phyloP scores from a whole-genome alignment of 176 grass and related monocot genomes.

The Zea luxurians region DNA sequence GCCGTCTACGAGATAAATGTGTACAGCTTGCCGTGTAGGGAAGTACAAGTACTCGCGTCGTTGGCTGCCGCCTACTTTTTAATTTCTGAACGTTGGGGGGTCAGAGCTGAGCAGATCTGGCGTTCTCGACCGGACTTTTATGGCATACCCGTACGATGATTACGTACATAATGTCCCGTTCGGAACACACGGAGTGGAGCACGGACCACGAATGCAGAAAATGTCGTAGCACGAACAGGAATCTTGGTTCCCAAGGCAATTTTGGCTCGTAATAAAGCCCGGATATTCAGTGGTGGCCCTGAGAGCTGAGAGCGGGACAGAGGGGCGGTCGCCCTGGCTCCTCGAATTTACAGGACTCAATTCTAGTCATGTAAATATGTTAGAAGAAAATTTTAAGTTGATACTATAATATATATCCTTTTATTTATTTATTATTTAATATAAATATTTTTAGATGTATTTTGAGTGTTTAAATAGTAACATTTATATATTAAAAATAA shows the following conservation, averaged over 20 bases:
- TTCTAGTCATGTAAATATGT: no score
- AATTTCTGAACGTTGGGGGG: background rate
- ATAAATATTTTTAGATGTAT: no score
- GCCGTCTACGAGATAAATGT: conserved; percentile 14
- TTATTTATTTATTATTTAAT: no score
- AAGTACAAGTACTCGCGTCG: conserved; percentile 8
- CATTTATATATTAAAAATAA: no score
- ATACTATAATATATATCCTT: no score
- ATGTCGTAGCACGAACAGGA: background rate
- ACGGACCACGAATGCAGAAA: background rate
- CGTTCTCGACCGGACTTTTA: conserved; percentile 6
- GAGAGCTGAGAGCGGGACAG: no score
- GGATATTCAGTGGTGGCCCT: no score
- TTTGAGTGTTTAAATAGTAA: no score
- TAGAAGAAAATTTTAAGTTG: no score
- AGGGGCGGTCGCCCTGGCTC: no score
- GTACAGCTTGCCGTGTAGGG: background rate
- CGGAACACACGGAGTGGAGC: background rate
- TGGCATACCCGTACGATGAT: background rate
- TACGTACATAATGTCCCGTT: background rate
- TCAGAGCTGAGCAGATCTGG: background rate
- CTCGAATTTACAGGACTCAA: no score
- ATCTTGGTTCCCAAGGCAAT: conserved; percentile 19
- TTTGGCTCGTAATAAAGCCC: no score
- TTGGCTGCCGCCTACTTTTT: background rate